A percentile compares a stretch with the other conserved stretches of the same genome.
These are phyloP conservation scores for Penicillium egyptiacum DNA, from an alignment of 495 filamentous ascomycete genomes.

Conservation along the genomic window DNA sequence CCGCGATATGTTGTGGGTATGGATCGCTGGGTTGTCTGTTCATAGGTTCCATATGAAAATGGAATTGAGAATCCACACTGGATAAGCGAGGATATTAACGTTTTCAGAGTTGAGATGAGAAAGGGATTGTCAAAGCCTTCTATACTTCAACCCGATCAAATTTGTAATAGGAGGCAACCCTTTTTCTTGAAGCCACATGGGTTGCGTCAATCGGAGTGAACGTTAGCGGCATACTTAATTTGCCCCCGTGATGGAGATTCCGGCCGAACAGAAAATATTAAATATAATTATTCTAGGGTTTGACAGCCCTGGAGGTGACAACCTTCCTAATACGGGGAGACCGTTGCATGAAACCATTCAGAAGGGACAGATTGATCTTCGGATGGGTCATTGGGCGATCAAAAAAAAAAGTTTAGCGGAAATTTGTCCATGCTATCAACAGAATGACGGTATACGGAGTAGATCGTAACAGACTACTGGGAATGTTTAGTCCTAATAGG, in stretches of 20 bases:
- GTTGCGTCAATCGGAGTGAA: conserved; percentile 5
- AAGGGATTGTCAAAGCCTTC: neutral
- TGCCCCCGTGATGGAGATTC: conserved; percentile 3
- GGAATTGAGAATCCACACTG: neutral
- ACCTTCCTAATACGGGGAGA: neutral
- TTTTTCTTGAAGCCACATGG: conserved; percentile 8
- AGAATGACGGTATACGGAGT: conserved; percentile 5
- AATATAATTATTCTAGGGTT: neutral
- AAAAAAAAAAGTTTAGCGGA: neutral
- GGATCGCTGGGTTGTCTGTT: conserved; percentile 2
- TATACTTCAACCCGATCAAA: neutral
- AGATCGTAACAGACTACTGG: neutral
- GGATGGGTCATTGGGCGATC: conserved; percentile 1
- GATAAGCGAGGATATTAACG: neutral
- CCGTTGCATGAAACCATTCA: conserved; percentile 12
- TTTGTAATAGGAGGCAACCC: conserved; percentile 8
- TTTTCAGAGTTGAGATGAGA: neutral
- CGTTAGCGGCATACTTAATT: neutral
- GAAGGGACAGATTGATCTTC: neutral
- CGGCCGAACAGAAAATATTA: neutral
- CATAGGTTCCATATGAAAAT: neutral
- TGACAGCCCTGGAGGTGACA: neutral
- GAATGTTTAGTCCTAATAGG: neutral
- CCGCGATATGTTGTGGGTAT: conserved; percentile 7
- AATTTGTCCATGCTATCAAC: neutral